These are phyloP conservation scores for Amaranthus cruentus DNA, from an alignment of 148 eudicot species.

Conservation along the genomic window DNA sequence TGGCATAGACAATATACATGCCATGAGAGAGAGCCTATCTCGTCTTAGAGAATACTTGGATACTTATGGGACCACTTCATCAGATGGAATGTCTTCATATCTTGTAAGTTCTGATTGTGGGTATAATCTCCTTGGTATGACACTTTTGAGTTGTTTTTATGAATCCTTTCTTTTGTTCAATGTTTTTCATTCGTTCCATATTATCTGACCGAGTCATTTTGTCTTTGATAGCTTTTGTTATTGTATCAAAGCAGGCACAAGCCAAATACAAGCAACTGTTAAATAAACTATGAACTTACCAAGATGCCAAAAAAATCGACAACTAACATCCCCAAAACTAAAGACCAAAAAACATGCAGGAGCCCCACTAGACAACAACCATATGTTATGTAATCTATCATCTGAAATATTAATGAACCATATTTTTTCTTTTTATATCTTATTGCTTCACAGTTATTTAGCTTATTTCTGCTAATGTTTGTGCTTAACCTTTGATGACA, in stretches of 20 bases:
- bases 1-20: conserved; percentile 98
- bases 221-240: background rate
- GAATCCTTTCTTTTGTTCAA: background rate
- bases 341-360: too few species aligned
- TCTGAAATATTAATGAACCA: too few species aligned
- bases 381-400: too few species aligned
- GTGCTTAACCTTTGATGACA: background rate
- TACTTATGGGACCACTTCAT: conserved; percentile 92
- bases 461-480: background rate
- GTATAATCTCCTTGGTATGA: background rate
- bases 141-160: conserved; percentile 1
- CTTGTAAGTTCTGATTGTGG: conserved; percentile 46
- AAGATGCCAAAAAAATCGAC: too few species aligned
- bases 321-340: too few species aligned
- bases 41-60: conserved; percentile 96
- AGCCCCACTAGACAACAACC: too few species aligned
- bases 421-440: too few species aligned
- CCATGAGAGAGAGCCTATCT: conserved; percentile 95
- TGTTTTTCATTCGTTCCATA: background rate
- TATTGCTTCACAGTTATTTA: too few species aligned
- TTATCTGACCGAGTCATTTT: background rate
- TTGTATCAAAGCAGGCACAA: background rate
- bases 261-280: background rate
- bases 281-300: too few species aligned
- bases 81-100: conserved; percentile 94